phyloP scores from a whole-genome alignment of 176 grass and related monocot species.

The Oryza officinalis region DNA sequence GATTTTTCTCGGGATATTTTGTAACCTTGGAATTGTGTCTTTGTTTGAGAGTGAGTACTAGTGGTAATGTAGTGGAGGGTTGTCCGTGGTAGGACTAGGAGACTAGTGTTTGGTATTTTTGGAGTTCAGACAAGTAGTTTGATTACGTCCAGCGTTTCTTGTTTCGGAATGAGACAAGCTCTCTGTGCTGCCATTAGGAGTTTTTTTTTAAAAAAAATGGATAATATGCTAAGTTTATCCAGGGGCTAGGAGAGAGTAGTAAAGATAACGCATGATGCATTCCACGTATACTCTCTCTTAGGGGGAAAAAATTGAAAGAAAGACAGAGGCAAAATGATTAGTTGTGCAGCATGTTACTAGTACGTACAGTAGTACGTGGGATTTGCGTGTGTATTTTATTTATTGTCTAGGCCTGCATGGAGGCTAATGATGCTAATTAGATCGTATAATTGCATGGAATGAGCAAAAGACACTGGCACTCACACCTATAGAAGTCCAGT shows the following conservation, averaged over 20 bases:
- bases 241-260: neutral
- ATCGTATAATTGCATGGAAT: slow-evolving; percentile 28
- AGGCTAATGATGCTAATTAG: slow-evolving; percentile 37
- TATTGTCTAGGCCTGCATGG: slow-evolving; percentile 38
- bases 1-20: neutral
- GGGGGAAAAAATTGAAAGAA: too few relatives aligned
- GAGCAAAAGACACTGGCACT: neutral
- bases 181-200: neutral
- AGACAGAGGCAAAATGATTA: neutral
- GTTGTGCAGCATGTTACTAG: neutral
- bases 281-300: neutral
- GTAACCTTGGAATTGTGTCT: neutral
- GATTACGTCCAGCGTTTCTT: neutral
- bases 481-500: neutral
- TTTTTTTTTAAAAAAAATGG: neutral
- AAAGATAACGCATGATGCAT: neutral
- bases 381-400: neutral
- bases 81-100: neutral
- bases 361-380: neutral
- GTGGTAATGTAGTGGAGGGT: neutral
- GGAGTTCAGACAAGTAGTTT: slow-evolving; percentile 13
- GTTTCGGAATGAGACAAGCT: neutral
- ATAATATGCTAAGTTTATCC: neutral
- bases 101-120: neutral
- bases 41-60: neutral